Evolutionary conservation across 345 rosid genomes (phyloP).

Genomic region (Reutealis trisperma): DNA sequence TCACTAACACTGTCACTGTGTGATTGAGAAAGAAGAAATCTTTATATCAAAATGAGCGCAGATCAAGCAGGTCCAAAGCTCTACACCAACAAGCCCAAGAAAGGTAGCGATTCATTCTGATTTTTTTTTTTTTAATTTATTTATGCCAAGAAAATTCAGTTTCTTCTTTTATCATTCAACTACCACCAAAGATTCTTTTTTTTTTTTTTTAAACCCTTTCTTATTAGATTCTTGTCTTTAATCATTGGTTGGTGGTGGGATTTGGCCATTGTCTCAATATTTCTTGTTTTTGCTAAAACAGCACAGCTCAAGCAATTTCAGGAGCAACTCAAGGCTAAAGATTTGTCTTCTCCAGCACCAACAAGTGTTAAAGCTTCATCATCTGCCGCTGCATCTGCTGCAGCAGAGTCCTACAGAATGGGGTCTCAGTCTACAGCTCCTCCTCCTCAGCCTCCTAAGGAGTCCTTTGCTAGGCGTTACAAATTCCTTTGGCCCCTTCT

Average conservation of each 20-base stretch:
- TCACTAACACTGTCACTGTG: too few species aligned
- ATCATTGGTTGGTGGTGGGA: not conserved
- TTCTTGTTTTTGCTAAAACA: conserved; percentile 28
- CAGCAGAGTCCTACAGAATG: conserved; percentile 64
- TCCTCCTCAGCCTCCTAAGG: conserved; percentile 60
- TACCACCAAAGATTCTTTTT: conserved; percentile 22
- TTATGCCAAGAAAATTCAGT: not conserved
- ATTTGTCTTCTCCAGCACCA: conserved; percentile 32
- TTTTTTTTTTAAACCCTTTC: not conserved
- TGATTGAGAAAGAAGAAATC: not conserved
- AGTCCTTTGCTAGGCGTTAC: conserved; percentile 78
- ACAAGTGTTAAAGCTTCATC: conserved; percentile 21
- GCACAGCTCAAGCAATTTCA: conserved; percentile 57
- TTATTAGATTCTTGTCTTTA: conserved; percentile 6
- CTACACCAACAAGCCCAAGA: conserved; percentile 21
- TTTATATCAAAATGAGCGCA: not conserved
- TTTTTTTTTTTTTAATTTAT: not conserved
- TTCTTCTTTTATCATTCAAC: conserved; percentile 11
- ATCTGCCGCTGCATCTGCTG: conserved; percentile 55
- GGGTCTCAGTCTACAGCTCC: conserved; percentile 42
- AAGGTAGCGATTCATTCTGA: not conserved
- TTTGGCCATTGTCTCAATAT: conserved; percentile 10
- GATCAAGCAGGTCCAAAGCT: conserved; percentile 16
- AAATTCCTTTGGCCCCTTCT: conserved; percentile 85
- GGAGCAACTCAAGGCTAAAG: conserved; percentile 44